A percentile compares a stretch with the other conserved stretches of the same genome.
These are phyloP conservation scores for Hamigera avellanea DNA, from an alignment of 495 filamentous ascomycete genomes.

Conservation along the genomic window DNA sequence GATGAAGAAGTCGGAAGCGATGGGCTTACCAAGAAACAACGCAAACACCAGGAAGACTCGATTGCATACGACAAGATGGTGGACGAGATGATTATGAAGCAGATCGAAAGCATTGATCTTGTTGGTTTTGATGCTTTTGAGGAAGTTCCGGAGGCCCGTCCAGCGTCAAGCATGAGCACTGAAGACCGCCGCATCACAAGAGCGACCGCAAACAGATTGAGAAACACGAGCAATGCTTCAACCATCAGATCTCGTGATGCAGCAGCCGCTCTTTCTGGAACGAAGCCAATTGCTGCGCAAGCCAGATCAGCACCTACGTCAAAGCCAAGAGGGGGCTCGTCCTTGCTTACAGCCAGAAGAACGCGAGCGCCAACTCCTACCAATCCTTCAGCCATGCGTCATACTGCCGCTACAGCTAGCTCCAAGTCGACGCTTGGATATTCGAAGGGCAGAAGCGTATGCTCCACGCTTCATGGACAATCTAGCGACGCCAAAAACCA, in stretches of 20 bases:
- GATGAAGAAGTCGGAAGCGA: slow-evolving; percentile 57
- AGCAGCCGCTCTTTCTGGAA: slow-evolving; percentile 40
- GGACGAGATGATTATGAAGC: slow-evolving; percentile 50
- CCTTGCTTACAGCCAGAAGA: slow-evolving; percentile 31
- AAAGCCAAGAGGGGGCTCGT: slow-evolving; percentile 22
- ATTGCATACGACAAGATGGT: slow-evolving; percentile 31
- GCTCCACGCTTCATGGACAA: slow-evolving; percentile 31
- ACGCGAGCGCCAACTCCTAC: slow-evolving; percentile 20
- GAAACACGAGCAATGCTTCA: slow-evolving; percentile 20
- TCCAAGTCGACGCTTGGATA: slow-evolving; percentile 75
- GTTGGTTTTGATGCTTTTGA: slow-evolving; percentile 28
- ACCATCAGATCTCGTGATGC: slow-evolving; percentile 42
- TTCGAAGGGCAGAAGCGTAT: slow-evolving; percentile 58
- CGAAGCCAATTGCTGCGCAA: slow-evolving; percentile 20
- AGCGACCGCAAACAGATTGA: slow-evolving; percentile 13
- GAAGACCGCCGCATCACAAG: slow-evolving; percentile 14
- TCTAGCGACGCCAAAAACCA: slow-evolving; percentile 5
- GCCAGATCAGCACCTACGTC: slow-evolving; percentile 25
- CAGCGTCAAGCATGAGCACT: slow-evolving; percentile 12
- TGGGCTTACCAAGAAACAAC: slow-evolving; percentile 52
- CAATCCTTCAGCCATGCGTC: slow-evolving; percentile 42
- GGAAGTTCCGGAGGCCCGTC: slow-evolving; percentile 3
- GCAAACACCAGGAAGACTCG: slow-evolving; percentile 44
- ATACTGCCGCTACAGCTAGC: slow-evolving; percentile 48
- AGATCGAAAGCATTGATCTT: slow-evolving; percentile 46